phyloP scores from a whole-genome alignment of 2,329 filamentous ascomycete genomes.

The Catunica adiposa region DNA sequence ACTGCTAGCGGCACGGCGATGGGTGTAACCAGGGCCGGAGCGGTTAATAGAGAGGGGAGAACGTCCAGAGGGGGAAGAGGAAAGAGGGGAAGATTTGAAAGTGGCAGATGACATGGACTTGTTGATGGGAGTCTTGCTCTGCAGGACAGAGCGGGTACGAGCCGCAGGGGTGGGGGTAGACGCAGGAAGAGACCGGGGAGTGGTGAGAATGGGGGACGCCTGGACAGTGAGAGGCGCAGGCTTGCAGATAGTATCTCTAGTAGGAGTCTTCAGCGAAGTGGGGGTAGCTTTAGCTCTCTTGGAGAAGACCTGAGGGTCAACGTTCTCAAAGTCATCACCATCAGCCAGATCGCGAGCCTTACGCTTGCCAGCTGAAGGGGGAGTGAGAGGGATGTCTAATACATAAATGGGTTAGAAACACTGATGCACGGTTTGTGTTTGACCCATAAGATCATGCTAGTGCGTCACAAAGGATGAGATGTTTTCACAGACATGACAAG shows the following conservation, averaged over 20 bases:
- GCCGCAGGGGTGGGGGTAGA: conserved; percentile 17
- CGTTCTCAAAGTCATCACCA: conserved; percentile 40
- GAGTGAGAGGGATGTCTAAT: conserved; percentile 15
- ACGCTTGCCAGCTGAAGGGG: conserved; percentile 33
- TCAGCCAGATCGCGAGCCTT: conserved; percentile 38
- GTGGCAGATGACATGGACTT: conserved; percentile 29
- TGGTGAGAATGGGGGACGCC: conserved; percentile 20
- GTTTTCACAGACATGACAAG: not conserved
- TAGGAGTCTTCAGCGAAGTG: conserved; percentile 18
- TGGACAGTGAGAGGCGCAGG: conserved; percentile 22
- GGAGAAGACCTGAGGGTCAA: conserved; percentile 39
- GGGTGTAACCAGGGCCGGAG: conserved; percentile 44
- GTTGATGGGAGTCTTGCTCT: conserved; percentile 35
- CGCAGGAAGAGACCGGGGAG: conserved; percentile 19
- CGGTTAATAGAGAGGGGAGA: conserved; percentile 57
- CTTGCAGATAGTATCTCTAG: conserved; percentile 31
- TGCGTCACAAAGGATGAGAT: not conserved
- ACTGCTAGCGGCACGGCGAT: conserved; percentile 37
- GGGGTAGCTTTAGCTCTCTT: conserved; percentile 39
- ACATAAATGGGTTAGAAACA: too few species aligned
- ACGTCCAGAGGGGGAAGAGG: conserved; percentile 40
- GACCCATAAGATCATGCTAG: not conserved
- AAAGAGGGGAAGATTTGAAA: conserved; percentile 33
- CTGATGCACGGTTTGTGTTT: not conserved
- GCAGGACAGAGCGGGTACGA: conserved; percentile 30